Base-by-base conservation (phyloP, 2,329 filamentous ascomycete genomes). In the Pseudocercospora fijiensis region DNA sequence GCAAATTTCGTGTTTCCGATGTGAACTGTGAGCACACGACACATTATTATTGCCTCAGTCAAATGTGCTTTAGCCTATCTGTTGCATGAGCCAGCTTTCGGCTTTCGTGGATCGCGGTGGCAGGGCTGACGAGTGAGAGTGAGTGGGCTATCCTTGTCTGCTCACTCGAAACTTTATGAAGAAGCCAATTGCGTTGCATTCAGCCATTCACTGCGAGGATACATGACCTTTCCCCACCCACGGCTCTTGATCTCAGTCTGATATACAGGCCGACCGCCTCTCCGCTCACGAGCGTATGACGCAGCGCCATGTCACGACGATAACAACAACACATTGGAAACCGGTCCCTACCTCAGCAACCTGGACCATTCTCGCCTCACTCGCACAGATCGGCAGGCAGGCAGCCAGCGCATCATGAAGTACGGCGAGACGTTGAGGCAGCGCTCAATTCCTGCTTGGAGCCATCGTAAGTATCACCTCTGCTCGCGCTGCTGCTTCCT, bases 361-460 rank as follows among this genome's bases (percentile, higher is more conserved):
- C 56, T 20, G 33, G 33, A 47, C n/a, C 13, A 30, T 8, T 24
- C 33, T 28, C 27, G 41, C 41, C 26, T 45, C 56, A 58, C 33
- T 20, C 45, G 22, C 56, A 27, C 7, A 43, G 37, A 58, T 47
- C 33, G 7, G 43, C 62, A 37, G 37, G 43, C 62, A 37, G 37
- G 20, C 51, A 30, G 30, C 62, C 49, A 22, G 60, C 62, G 22
- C 30, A 33, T 11, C 26, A 92, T 91, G 89, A 91, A 92, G 82
- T 92, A 89, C 84, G 89, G 89, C 67, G 83, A 90, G 68, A 88
- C 86, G 65, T 83, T 95, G 66, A 86, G 88, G 75, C 84, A 86
- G 77, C 85, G 90, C 76, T 93, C 90, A 53, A 90, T 92, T 73
- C 90, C 90, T 67, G 87, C 90, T 85, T 95, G 90, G 90, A 90